Evolutionary conservation across 306 rosid species (phyloP).

Genomic region (Coriaria nepalensis): DNA sequence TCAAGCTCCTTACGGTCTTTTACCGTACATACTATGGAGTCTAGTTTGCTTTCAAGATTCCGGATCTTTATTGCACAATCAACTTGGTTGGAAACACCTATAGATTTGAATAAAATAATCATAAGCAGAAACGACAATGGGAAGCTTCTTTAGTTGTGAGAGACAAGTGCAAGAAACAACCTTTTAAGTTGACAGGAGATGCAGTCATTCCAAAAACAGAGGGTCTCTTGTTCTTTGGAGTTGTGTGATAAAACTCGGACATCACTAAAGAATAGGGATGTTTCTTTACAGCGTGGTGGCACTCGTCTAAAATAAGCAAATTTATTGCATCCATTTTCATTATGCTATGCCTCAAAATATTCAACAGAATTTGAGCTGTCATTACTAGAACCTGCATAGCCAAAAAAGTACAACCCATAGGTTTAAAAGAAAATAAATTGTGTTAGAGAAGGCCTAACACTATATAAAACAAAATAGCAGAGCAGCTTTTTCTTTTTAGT

Average conservation of each 20-base stretch:
- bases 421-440: no score
- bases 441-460: no score
- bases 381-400: conserved; percentile 88
- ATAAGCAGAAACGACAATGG: conserved; percentile 3
- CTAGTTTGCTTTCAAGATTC: conserved; percentile 96
- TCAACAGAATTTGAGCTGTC: conserved; percentile 97
- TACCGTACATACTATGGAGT: conserved; percentile 86
- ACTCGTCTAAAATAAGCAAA: conserved; percentile 88
- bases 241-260: conserved; percentile 98
- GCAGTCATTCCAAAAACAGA: conserved; percentile 98
- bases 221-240: conserved; percentile 81
- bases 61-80: conserved; percentile 98
- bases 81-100: conserved; percentile 96
- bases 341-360: conserved; percentile 96
- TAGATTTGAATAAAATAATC: conserved; percentile 24
- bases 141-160: no score
- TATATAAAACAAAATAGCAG: no score
- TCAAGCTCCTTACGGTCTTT: conserved; percentile 97
- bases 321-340: conserved; percentile 84
- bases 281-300: conserved; percentile 98
- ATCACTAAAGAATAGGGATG: conserved; percentile 96
- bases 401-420: no score
- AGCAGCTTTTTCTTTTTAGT: no score
- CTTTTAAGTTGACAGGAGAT: conserved; percentile 94
- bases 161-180: conserved; percentile 30